Conservation (phyloP, 1,139 yeast species). For the Spathaspora sp. region DNA sequence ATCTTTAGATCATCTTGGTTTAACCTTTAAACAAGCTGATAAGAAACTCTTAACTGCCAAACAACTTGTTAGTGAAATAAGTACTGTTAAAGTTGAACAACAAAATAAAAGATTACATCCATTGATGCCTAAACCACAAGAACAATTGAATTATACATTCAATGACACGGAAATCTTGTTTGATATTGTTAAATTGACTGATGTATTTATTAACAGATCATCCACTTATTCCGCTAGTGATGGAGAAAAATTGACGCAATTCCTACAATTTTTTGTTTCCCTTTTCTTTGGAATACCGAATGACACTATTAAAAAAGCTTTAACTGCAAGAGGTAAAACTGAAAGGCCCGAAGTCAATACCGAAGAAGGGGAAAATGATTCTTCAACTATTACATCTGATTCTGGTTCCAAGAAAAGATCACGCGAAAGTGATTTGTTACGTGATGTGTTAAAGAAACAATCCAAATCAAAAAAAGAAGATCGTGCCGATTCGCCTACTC, state of each 20-base stretch:
- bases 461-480: conserved; percentile 48
- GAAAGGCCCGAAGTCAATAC: conserved; percentile 14
- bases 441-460: conserved; percentile 73
- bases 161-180: conserved; percentile 65
- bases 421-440: conserved; percentile 65
- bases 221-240: conserved; percentile 80
- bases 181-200: conserved; percentile 71
- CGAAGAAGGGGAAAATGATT: conserved; percentile 14
- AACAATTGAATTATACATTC: conserved; percentile 71
- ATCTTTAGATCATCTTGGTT: conserved; percentile 90
- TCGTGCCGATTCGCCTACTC: conserved; percentile 31
- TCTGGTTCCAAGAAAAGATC: conserved; percentile 44
- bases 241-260: conserved; percentile 71
- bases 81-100: conserved; percentile 91
- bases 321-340: conserved; percentile 21
- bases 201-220: conserved; percentile 66
- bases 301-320: conserved; percentile 29
- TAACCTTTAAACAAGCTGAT: conserved; percentile 95
- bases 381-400: conserved; percentile 11
- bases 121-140: conserved; percentile 79
- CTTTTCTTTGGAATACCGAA: conserved; percentile 61
- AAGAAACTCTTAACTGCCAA: conserved; percentile 88
- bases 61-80: conserved; percentile 86
- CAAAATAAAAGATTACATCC: conserved; percentile 75
- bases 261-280: conserved; percentile 68